Conservation (phyloP, 441 rosid genomes). For the Sinapis alba region DNA sequence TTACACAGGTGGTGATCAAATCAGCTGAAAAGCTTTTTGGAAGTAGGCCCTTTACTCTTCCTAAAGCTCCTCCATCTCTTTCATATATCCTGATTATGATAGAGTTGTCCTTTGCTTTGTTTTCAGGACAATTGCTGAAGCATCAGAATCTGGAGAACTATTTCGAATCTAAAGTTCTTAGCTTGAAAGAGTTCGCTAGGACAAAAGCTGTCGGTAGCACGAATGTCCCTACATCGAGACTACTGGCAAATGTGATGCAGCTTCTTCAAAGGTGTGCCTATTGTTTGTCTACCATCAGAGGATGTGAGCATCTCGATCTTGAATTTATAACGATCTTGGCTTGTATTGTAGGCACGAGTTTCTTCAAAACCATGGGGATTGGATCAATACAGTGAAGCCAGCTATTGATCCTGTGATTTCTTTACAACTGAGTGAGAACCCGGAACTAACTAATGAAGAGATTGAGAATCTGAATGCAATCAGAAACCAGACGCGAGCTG, state of each 20-base stretch:
- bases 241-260: conserved; percentile 63
- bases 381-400: conserved; percentile 77
- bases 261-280: conserved; percentile 65
- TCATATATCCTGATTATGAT: background rate
- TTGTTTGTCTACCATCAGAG: conserved; percentile 17
- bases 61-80: background rate
- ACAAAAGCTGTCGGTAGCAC: conserved; percentile 49
- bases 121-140: conserved; percentile 5
- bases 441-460: conserved; percentile 52
- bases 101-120: background rate
- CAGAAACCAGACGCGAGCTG: conserved; percentile 75
- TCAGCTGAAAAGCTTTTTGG: conserved; percentile 7
- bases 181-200: conserved; percentile 36
- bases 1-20: conserved; percentile 36
- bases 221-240: conserved; percentile 50
- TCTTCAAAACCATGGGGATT: conserved; percentile 62
- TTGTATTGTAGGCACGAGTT: conserved; percentile 72
- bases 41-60: background rate
- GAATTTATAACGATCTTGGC: conserved; percentile 7
- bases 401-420: conserved; percentile 59
- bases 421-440: conserved; percentile 51
- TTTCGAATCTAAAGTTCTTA: background rate
- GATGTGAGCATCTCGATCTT: background rate
- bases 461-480: conserved; percentile 69
- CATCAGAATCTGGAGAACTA: conserved; percentile 2